A percentile compares a stretch with the other conserved stretches of the same genome.
Conservation (phyloP, 129 eudicot species). For the Flaveria brownii region DNA sequence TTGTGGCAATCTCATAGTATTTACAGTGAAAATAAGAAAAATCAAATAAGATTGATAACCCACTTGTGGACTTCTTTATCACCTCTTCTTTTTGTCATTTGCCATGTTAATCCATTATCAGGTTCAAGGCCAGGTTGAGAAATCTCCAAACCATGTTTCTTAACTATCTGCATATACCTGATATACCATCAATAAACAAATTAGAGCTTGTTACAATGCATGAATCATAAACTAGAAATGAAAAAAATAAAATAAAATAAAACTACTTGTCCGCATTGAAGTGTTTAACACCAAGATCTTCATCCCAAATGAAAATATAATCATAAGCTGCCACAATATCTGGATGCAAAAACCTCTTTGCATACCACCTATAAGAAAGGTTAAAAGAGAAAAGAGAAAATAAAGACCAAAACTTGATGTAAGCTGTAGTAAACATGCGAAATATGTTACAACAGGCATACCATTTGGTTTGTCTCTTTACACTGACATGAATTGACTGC, state of each 20-base stretch:
- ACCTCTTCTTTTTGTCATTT: slow-evolving; percentile 48
- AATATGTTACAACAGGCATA: slow-evolving; percentile 11
- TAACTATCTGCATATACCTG: slow-evolving; percentile 48
- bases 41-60: background rate
- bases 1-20: background rate
- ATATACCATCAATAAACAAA: slow-evolving; percentile 1
- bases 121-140: slow-evolving; percentile 56
- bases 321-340: slow-evolving; percentile 91
- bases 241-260: slow-evolving; percentile 27
- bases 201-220: slow-evolving; percentile 4
- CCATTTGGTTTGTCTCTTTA: slow-evolving; percentile 49
- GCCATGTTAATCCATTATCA: slow-evolving; percentile 41
- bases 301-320: slow-evolving; percentile 91
- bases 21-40: background rate
- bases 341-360: slow-evolving; percentile 87
- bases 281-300: slow-evolving; percentile 89
- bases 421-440: background rate
- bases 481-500: slow-evolving; percentile 46
- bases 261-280: slow-evolving; percentile 49
- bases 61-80: slow-evolving; percentile 51
- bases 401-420: background rate
- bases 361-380: slow-evolving; percentile 67
- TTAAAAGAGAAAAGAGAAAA: background rate
- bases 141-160: slow-evolving; percentile 51
- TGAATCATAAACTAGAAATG: background rate